Evolutionary conservation across 2,329 filamentous ascomycete genomes (phyloP), one percentile per base, ranked within the genome.

Genomic region (Lasiodiplodia citricola): DNA sequence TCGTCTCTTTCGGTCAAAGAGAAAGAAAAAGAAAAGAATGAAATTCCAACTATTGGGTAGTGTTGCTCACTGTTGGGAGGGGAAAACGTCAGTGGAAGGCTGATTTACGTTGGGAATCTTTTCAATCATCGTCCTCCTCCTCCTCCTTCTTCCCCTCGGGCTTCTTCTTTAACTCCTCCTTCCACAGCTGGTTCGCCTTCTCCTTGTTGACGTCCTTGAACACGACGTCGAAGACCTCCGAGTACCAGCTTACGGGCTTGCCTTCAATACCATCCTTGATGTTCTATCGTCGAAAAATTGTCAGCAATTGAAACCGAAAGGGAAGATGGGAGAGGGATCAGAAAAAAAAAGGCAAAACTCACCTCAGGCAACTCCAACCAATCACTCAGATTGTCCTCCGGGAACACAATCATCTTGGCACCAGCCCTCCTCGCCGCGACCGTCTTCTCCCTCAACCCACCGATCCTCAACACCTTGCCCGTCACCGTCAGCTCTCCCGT

Each of bases 341-440:
- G 37, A 16, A 47, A 47, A 47, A n/a, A 3, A 4, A 47, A 4
- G n/a, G 8, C 66, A 16, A 64, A 66, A 87, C 93, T 80, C 87
- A 97, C 96, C 87, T 97, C 91, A 67, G 96, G 96, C 74, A 99
- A 86, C 81, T 99, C 96, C 64, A 97, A 84, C 96, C 96, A 99
- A 85, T 99, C 96, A 68, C 93, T 96, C 86, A 92, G 89, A 81
- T 97, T 97, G 82, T 99, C 96, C 73, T 90, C 88, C 31, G 96
- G 96, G 87, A 99, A 99, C 71, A 99, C 91, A 74, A 99, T 90
- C 80, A 90, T 97, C 80, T 91, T 96, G 75, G 94, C 96, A 67
- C 96, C 96, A 25, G 96, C 96, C 72, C 96, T 87, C 76, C 94
- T 88, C 69, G 96, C 96, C 37, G 96, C 96, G 50, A 99, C 95